Percentiles rank a stretch among this genome's conserved stretches.
These are phyloP conservation scores for Magnusiomyces suaveolens DNA, from an alignment of 1,139 yeast species.

Conservation along the genomic window DNA sequence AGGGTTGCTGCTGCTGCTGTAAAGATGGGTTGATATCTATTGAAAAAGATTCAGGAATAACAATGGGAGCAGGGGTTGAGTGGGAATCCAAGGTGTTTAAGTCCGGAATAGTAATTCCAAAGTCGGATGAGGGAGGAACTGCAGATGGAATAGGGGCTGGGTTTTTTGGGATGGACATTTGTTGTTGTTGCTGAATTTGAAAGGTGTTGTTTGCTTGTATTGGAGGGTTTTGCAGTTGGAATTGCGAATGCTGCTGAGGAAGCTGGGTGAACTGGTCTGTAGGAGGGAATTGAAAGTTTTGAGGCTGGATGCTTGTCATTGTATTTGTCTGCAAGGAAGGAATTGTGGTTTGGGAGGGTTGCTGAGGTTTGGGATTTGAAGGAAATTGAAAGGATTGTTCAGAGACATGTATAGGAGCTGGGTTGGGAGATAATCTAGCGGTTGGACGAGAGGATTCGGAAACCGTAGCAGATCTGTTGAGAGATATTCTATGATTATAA, in stretches of 20 bases:
- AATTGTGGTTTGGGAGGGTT: constrained; percentile 3
- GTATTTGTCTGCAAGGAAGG: neutral
- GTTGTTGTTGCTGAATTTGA: neutral
- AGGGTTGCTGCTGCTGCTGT: constrained; percentile 1
- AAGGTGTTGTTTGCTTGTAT: neutral
- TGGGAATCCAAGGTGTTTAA: neutral
- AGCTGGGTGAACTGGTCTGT: neutral
- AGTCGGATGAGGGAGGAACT: neutral
- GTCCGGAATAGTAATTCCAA: constrained; percentile 4
- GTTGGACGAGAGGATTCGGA: constrained; percentile 6
- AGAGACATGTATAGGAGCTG: neutral
- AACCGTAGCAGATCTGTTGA: constrained; percentile 26
- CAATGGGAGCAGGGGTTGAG: neutral
- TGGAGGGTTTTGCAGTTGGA: neutral
- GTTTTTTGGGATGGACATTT: neutral
- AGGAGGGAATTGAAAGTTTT: neutral
- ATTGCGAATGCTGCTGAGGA: neutral
- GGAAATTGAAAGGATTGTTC: constrained; percentile 2
- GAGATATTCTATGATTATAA: constrained; percentile 15
- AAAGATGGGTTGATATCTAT: neutral
- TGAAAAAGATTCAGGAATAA: neutral
- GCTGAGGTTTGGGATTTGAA: neutral
- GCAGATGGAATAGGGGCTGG: neutral
- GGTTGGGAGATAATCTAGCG: constrained; percentile 4
- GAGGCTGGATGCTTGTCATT: neutral